A percentile compares a stretch with the other conserved stretches of the same genome.
phyloP scores from a whole-genome alignment of 306 rosid species.

The Canavalia ensiformis region DNA sequence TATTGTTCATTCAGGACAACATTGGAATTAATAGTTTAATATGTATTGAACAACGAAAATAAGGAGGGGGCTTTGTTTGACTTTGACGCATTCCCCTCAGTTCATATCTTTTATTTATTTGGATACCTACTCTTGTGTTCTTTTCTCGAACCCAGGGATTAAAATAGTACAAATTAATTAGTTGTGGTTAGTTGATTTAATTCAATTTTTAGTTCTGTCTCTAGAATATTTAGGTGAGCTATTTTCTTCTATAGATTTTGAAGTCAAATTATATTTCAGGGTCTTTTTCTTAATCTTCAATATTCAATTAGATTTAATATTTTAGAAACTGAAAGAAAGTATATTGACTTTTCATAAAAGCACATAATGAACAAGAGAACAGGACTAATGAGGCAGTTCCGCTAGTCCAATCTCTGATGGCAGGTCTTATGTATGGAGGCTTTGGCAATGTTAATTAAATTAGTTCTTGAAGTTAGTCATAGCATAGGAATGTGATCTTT shows the following conservation, averaged over 20 bases:
- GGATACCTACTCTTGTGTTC: too few relatives aligned
- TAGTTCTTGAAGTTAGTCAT: background rate
- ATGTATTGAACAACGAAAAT: background rate
- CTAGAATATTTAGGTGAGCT: background rate
- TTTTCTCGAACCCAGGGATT: background rate
- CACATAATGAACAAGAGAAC: background rate
- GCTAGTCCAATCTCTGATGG: background rate
- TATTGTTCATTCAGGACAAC: background rate
- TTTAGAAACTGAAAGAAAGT: background rate
- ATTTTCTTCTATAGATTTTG: background rate
- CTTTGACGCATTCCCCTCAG: background rate
- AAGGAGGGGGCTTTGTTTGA: constrained; percentile 4
- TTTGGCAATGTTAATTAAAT: background rate
- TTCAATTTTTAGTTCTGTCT: background rate
- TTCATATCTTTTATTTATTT: background rate
- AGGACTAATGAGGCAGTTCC: background rate
- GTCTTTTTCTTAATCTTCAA: background rate
- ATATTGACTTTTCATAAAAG: background rate
- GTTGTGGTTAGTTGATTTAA: background rate
- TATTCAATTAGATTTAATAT: background rate
- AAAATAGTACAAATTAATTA: background rate
- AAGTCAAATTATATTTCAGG: background rate
- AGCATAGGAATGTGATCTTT: background rate
- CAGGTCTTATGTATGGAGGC: background rate
- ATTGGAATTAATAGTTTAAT: too few relatives aligned